Base-by-base conservation (phyloP, 129 eudicot genomes). In the Erigeron canadensis region DNA sequence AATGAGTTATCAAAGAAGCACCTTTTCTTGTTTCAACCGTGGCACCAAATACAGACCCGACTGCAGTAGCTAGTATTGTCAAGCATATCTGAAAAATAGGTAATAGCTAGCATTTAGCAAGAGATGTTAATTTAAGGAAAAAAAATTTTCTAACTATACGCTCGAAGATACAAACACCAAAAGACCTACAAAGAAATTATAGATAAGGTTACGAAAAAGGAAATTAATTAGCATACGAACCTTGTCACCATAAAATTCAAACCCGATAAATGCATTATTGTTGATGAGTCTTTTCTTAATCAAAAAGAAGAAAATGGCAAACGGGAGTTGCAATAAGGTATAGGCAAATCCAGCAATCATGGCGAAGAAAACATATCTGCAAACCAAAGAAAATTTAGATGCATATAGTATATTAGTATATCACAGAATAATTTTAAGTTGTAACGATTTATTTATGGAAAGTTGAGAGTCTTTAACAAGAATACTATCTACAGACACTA, bases 301-400 rank as follows among this genome's bases (percentile, higher is more conserved):
- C 18, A 60, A 22, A 23, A 60, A 61, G 45, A 58, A 59, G 68
- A 16, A 72, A 17, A 72, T 58, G 6, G 60, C 60, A 72, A 72
- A 72, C 0, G 77, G 77, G 10, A 72, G 23, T 28, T 60, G 68
- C 77, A 72, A 60, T 46, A 72, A 28, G 17, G 19, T 72, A 22
- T 72, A 72, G 58, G 11, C 56, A 72, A 59, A 72, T 60, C 69
- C 77, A 59, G 28, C 59, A 47, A 45, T 59, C 77, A 72, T 59
- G 58, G 44, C 42, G 56, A 72, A 59, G 56, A 72, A 72, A 21
- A 28, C 77, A 58, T 72, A 72, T 60, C 77, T 72, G 69, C 45
- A 7, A 15, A 3, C 34, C 34, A 28, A 28, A n/a, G 47, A 39
- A 46, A 40, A 63, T 16, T 34, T 51, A 51, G 17, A 51, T 28